Conservation (phyloP, 2,329 filamentous ascomycete genomes). For the Cladophialophora immunda region DNA sequence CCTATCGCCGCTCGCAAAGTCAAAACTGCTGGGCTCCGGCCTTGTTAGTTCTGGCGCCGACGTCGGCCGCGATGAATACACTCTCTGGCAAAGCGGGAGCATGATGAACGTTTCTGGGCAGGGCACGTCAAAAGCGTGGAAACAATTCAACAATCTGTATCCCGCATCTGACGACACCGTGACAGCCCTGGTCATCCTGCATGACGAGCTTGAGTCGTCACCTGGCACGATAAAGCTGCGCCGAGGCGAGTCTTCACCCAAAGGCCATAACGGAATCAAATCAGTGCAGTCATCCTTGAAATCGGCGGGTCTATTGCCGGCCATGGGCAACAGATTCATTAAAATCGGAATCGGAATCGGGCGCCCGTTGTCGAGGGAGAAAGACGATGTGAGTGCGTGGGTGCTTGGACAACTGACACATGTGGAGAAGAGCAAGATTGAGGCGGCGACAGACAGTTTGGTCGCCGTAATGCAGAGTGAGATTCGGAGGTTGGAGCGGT, state of each 20-base stretch:
- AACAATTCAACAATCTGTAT: constrained; percentile 53
- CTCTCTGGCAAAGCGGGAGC: constrained; percentile 76
- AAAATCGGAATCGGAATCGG: constrained; percentile 87
- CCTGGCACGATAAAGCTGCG: constrained; percentile 73
- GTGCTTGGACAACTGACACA: constrained; percentile 74
- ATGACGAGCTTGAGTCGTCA: constrained; percentile 84
- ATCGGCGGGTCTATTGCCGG: constrained; percentile 50
- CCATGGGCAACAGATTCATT: constrained; percentile 61
- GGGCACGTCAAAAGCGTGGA: constrained; percentile 73
- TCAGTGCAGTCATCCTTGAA: constrained; percentile 57
- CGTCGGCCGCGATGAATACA: constrained; percentile 61
- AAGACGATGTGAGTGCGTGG: constrained; percentile 74
- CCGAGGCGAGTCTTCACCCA: constrained; percentile 64
- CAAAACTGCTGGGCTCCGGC: constrained; percentile 56
- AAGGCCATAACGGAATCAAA: constrained; percentile 79
- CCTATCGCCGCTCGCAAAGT: constrained; percentile 62
- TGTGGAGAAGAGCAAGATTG: constrained; percentile 61
- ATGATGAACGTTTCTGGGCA: constrained; percentile 87
- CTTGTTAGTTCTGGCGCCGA: constrained; percentile 60
- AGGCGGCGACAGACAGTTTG: constrained; percentile 57
- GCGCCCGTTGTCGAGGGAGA: constrained; percentile 74
- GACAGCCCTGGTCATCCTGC: constrained; percentile 75
- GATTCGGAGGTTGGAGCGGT: constrained; percentile 44
- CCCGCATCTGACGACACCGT: constrained; percentile 43
- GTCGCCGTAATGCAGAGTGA: constrained; percentile 62